Conservation (phyloP, 2,329 filamentous ascomycete species). For the Neofusicoccum kwambonambiense region DNA sequence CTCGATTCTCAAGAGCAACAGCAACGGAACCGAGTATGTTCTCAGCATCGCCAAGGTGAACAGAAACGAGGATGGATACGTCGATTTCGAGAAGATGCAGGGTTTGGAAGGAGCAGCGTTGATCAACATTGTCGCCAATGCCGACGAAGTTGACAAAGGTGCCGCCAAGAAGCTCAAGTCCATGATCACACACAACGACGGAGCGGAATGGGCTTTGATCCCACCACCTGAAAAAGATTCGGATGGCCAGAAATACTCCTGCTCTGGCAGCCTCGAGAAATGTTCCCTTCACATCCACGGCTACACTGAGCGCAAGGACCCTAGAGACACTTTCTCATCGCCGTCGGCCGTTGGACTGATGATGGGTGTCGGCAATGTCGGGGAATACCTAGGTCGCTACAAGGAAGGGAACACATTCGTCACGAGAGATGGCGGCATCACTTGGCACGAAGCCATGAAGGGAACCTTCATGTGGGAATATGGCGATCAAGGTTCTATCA, state of each 20-base stretch:
- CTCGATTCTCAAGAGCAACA: constrained; percentile 95
- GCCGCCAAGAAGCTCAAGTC: constrained; percentile 79
- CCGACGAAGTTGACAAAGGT: constrained; percentile 60
- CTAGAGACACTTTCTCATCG: constrained; percentile 82
- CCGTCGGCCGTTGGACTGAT: constrained; percentile 85
- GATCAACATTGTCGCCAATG: constrained; percentile 81
- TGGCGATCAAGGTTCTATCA: constrained; percentile 89
- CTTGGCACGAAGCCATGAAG: constrained; percentile 81
- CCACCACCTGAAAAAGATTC: constrained; percentile 68
- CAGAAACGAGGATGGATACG: constrained; percentile 71
- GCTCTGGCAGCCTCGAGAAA: constrained; percentile 59
- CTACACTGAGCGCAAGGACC: constrained; percentile 86
- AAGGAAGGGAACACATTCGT: constrained; percentile 86
- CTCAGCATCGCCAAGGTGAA: constrained; percentile 81
- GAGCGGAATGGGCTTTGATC: constrained; percentile 79
- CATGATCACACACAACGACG: constrained; percentile 95
- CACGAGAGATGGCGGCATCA: constrained; percentile 85
- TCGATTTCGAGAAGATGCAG: constrained; percentile 95
- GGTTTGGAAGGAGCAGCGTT: constrained; percentile 87
- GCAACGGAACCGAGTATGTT: constrained; percentile 94
- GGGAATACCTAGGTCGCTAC: constrained; percentile 63
- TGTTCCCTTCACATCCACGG: constrained; percentile 93
- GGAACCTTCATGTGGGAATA: constrained; percentile 92
- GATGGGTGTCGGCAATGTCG: constrained; percentile 90
- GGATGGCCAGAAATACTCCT: constrained; percentile 70